Evolutionary conservation across 306 rosid species (phyloP), one percentile per base, ranked within the genome.

Genomic region (Pyrus pyrifolia): DNA sequence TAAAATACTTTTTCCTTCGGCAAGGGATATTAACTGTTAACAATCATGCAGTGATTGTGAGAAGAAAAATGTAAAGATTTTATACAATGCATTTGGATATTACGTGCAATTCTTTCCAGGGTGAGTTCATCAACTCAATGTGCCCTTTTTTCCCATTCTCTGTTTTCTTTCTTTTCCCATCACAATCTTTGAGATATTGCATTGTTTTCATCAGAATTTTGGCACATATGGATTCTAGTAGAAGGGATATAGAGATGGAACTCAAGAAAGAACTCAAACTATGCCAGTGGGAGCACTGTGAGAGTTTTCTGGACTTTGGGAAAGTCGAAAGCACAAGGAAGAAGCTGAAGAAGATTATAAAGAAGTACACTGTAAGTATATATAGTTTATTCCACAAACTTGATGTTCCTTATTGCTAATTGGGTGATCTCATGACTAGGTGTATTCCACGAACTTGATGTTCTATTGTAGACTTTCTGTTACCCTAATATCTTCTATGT

Each of bases 11-110:
- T 25, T 25, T 11, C 14, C 2, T 60, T 6, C 12, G 63, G 22
- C 2, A 13, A 12, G 18, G 33, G 18, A 60, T 63, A 38, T 72
- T 70, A 57, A 83, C 62, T 1, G 15, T 22, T 35, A 40, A n/a
- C 45, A 40, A 49, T 51, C 76, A 17, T 85, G 88, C 92, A 91
- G 98, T 57, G 44, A 77, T 59, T 62, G 35, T 79, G 76, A 63
- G 83, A 70, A 61, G 72, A 89, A 86, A 59, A 87, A 60, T 46
- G 72, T 83, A 53, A 80, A 85, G 79, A 77, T 78, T 70, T 84
- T 95, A 78, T 95, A 82, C 89, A 95, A 95, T 81, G 78, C 87
- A 5, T 81, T 90, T 78, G 98, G 98, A 78, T 95, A 85, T 85
- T 92, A 89, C 85, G 82, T 82, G 75, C 98, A 92, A 80, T 92